Evolutionary conservation across 1,284 basidiomycete genomes (phyloP).

Genomic region (Cryptococcus sp.): DNA sequence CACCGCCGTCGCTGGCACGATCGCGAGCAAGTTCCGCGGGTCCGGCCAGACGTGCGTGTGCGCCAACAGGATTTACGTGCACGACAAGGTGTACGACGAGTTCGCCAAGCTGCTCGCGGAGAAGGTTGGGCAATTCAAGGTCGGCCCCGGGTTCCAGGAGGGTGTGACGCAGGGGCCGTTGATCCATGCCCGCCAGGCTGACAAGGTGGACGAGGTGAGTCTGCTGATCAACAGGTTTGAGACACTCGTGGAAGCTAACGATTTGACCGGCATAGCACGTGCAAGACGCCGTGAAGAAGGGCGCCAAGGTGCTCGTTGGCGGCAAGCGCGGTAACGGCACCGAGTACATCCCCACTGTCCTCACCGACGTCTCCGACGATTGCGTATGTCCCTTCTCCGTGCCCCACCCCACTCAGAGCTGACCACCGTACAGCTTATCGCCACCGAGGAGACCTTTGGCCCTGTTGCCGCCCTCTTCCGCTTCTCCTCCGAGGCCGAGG

Average conservation of each 20-base stretch:
- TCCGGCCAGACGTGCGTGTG: constrained; percentile 77
- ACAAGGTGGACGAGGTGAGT: constrained; percentile 67
- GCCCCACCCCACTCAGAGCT: background rate
- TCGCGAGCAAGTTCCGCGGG: constrained; percentile 86
- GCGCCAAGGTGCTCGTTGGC: constrained; percentile 84
- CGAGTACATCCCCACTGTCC: constrained; percentile 84
- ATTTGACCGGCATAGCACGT: constrained; percentile 60
- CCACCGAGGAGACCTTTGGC: constrained; percentile 83
- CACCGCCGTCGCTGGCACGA: constrained; percentile 85
- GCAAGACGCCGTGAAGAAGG: constrained; percentile 73
- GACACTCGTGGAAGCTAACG: no score
- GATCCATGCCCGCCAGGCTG: constrained; percentile 78
- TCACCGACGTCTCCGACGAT: constrained; percentile 77
- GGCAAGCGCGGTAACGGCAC: constrained; percentile 64
- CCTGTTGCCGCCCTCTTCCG: constrained; percentile 61
- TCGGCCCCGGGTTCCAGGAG: constrained; percentile 83
- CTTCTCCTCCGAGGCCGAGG: constrained; percentile 92
- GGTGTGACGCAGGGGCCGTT: constrained; percentile 88
- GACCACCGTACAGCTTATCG: constrained; percentile 34
- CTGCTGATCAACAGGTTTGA: background rate
- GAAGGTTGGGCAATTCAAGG: constrained; percentile 77
- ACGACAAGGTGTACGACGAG: constrained; percentile 48
- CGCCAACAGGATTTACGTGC: constrained; percentile 47
- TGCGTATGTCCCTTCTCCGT: constrained; percentile 46
- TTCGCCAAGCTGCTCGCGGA: constrained; percentile 44